Evolutionary conservation across 1,284 basidiomycete species (phyloP).

Genomic region (Ganoderma lingzhi): DNA sequence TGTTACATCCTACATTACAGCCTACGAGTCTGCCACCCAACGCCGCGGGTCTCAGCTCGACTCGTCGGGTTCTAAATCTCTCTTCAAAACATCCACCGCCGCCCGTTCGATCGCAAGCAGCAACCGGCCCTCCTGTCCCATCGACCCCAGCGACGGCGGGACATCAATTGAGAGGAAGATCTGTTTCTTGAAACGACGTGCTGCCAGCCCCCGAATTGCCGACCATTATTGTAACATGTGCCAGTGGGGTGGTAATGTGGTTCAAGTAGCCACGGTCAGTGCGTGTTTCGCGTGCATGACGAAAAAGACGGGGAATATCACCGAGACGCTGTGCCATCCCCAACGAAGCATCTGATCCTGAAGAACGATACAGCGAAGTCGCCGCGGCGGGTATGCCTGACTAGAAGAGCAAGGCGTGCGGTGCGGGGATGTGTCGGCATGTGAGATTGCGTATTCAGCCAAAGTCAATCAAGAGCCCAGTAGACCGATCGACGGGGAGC

Average conservation of each 20-base stretch:
- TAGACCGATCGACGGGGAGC: too few species aligned
- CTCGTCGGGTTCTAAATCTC: constrained; percentile 47
- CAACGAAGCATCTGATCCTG: constrained; percentile 69
- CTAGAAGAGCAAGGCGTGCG: constrained; percentile 34
- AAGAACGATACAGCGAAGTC: constrained; percentile 73
- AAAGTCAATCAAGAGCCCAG: constrained; percentile 17
- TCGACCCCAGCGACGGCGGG: constrained; percentile 50
- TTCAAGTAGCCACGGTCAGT: constrained; percentile 30
- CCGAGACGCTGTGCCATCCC: constrained; percentile 84
- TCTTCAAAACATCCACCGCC: constrained; percentile 57
- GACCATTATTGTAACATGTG: constrained; percentile 20
- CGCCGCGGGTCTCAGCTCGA: not conserved
- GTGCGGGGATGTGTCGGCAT: not conserved
- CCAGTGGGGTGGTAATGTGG: constrained; percentile 5
- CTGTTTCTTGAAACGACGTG: constrained; percentile 67
- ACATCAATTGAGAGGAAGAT: constrained; percentile 78
- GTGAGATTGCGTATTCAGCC: constrained; percentile 27
- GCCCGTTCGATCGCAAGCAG: constrained; percentile 65
- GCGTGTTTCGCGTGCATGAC: constrained; percentile 19
- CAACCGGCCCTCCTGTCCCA: constrained; percentile 56
- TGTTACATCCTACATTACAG: constrained; percentile 8
- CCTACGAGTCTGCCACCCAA: not conserved
- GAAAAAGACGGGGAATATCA: constrained; percentile 47
- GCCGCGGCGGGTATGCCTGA: constrained; percentile 55
- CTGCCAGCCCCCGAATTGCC: constrained; percentile 45